Base-by-base conservation (phyloP, 495 filamentous ascomycete genomes). In the Penicillium robsamsonii region DNA sequence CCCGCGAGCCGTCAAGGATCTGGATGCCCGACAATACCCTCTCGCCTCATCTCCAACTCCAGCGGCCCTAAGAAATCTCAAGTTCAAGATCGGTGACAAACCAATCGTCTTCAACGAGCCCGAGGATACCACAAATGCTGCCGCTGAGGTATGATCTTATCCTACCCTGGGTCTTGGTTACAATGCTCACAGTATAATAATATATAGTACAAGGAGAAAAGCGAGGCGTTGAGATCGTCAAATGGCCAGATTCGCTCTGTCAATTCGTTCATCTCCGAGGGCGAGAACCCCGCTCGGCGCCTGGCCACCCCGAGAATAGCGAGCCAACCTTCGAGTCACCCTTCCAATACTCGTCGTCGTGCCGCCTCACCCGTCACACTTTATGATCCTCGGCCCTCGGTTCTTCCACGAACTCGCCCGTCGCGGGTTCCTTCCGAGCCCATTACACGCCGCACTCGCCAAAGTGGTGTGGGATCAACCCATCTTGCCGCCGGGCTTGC, bases 11-110 rank as follows among this genome's bases (percentile, higher is more conserved):
- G 76, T 92, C 15, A 72, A 79, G 41, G 83, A 88, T 46, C 83
- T 96, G 46, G 93, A 97, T 71, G 78, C 89, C 9, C 93, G 96
- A 65, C 80, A 90, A 58, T 99, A 92, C 70, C 95, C 95, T 46
- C 79, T 99, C 35, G 95, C 94, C 45, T 76, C 79, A 41, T 83
- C 86, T 20, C 87, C 89, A 0, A 96, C 93, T 5, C 94, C 94
- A 13, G 78, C 81, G 13, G 84, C 84, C 40, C 70, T 98, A 37
- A 84, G 82, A 57, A 84, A 81, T 17, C 78, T 97, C 59, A 83
- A 79, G 45, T 92, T 95, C 61, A 84, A 88, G 48, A 69, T 91
- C 17, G 84, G 85, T 22, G 84, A 82, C 33, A 76, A 80, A 53
- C 72, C 85, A 8, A 85, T 87, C 59, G 73, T 80, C 20, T 88